Evolutionary conservation across 805 yeast genomes (phyloP), one percentile per base, ranked within the genome.

Genomic region (Yarrowia bubula): DNA sequence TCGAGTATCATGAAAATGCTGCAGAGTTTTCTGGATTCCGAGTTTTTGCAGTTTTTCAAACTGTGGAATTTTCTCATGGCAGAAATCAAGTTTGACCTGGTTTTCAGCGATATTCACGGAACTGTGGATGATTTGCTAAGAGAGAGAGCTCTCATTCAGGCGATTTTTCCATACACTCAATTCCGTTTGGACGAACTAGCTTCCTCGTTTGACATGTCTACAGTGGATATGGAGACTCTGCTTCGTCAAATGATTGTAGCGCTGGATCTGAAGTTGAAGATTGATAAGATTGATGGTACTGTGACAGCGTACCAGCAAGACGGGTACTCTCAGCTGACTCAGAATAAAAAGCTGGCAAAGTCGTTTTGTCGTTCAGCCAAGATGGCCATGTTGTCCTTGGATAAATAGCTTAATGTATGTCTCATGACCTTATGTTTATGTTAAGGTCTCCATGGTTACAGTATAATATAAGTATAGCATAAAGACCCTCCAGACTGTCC

Each of bases 271-370:
- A 43, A 43, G 43, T 43, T 58, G 9, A 43, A 33, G 22, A 58
- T 58, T 33, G 64, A 58, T 35, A 58, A 58, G 42, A 44, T 58
- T 44, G 51, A 44, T 43, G 64, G 64, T 2, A 58, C 64, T 2
- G 64, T 58, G n/a, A 58, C 41, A 9, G 51, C 64, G 11, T 44
- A 58, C 38, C 61, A 55, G 42, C 11, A 14, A 3, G 61, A 55
- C 7, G 61, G 47, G 8, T 15, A 41, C 37, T 38, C 60, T 11
- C 61, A 55, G 47, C 18, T 55, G 13, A 22, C 8, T 31, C 37
- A 55, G 47, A 55, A 55, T 13, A 55, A 41, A 31, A 10, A 31
- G 47, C 31, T 55, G 47, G 61, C 61, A 11, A 41, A 55, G 61
- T 37, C 61, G 38, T 55, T 39, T 41, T 10, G 18, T n/a, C 8